Conservation (phyloP, 352 stramenopile species). For the Albugo laibachii region DNA sequence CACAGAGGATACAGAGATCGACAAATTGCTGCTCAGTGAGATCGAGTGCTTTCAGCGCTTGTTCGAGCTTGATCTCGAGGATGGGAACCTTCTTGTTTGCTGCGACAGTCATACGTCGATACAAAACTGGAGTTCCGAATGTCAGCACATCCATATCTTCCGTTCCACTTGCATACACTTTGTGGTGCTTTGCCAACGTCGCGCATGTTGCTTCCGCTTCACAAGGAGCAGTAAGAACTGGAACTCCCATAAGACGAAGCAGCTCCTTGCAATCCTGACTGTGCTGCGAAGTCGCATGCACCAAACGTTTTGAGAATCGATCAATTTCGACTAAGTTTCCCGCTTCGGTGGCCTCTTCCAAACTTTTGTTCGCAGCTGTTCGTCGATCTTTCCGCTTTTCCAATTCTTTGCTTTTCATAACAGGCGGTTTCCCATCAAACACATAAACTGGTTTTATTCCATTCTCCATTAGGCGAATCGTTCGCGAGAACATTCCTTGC, state of each 20-base stretch:
- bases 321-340: slow-evolving; percentile 84
- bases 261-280: slow-evolving; percentile 89
- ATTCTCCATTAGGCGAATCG: slow-evolving; percentile 95
- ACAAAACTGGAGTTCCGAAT: slow-evolving; percentile 91
- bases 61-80: slow-evolving; percentile 78
- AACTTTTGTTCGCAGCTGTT: slow-evolving; percentile 66
- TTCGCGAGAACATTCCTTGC: slow-evolving; percentile 97
- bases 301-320: slow-evolving; percentile 84
- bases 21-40: slow-evolving; percentile 93
- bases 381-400: slow-evolving; percentile 83
- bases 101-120: slow-evolving; percentile 81
- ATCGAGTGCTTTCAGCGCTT: slow-evolving; percentile 84
- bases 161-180: slow-evolving; percentile 89
- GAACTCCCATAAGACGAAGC: slow-evolving; percentile 89
- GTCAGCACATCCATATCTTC: slow-evolving; percentile 99
- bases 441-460: slow-evolving; percentile 97
- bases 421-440: slow-evolving; percentile 97
- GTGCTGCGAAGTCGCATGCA: slow-evolving; percentile 80
- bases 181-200: slow-evolving; percentile 79
- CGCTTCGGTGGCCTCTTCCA: slow-evolving; percentile 72
- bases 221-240: slow-evolving; percentile 90
- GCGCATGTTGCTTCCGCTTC: slow-evolving; percentile 98
- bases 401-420: slow-evolving; percentile 94
- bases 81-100: slow-evolving; percentile 81
- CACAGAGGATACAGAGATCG: slow-evolving; percentile 97